These are phyloP conservation scores for Phytophthora pinifolia DNA, from an alignment of 352 stramenopile species.

Conservation along the genomic window DNA sequence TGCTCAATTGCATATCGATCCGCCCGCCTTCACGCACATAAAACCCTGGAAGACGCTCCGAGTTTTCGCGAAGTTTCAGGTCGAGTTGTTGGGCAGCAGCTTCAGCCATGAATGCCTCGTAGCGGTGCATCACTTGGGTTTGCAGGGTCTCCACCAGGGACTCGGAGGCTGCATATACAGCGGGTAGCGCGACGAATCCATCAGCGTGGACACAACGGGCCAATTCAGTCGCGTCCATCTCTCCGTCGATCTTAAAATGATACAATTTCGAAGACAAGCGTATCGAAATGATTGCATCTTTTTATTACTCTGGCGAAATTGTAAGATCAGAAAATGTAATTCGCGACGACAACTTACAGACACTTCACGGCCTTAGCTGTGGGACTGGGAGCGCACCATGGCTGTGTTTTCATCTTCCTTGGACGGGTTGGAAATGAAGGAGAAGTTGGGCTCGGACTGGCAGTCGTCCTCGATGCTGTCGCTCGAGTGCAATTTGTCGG, in stretches of 20 bases:
- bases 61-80: constrained; percentile 37
- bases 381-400: constrained; percentile 29
- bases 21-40: constrained; percentile 72
- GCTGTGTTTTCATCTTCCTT: constrained; percentile 12
- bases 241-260: constrained; percentile 14
- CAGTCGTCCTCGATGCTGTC: constrained; percentile 29
- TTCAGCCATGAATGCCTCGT: constrained; percentile 38
- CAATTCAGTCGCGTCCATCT: constrained; percentile 24
- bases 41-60: constrained; percentile 61
- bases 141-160: constrained; percentile 24
- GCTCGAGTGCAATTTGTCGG: constrained; percentile 12
- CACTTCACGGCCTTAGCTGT: constrained; percentile 19
- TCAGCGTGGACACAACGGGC: constrained; percentile 38
- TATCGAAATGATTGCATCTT: constrained; percentile 14
- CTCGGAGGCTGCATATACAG: constrained; percentile 9
- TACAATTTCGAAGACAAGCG: not conserved
- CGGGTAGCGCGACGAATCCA: constrained; percentile 47
- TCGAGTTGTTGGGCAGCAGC: constrained; percentile 32
- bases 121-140: constrained; percentile 38
- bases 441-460: constrained; percentile 33
- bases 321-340: constrained; percentile 12
- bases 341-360: constrained; percentile 5
- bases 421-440: constrained; percentile 37
- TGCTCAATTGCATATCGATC: constrained; percentile 68
- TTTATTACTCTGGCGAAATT: no score